These are phyloP conservation scores for Cyamopsis tetragonoloba DNA, from an alignment of 306 rosid species.

Conservation along the genomic window DNA sequence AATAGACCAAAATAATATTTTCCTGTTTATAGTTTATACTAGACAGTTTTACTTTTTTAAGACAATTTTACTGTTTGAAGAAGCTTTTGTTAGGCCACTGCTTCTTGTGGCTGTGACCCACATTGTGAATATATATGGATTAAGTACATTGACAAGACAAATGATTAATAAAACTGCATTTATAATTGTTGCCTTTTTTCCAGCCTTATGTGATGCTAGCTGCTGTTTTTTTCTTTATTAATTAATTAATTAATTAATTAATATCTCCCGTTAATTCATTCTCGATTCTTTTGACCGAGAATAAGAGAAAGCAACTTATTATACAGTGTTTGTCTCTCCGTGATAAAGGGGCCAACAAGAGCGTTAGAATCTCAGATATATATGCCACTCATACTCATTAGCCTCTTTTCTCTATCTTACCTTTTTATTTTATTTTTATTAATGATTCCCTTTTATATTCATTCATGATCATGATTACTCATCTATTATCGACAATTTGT, in stretches of 20 bases:
- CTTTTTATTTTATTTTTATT: too few relatives aligned
- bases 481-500: constrained; percentile 13
- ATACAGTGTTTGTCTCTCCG: neutral
- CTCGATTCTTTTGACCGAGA: constrained; percentile 18
- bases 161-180: constrained; percentile 19
- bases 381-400: neutral
- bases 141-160: constrained; percentile 27
- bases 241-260: too few relatives aligned
- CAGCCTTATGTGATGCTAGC: constrained; percentile 12
- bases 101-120: constrained; percentile 13
- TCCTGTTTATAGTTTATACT: too few relatives aligned
- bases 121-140: constrained; percentile 11
- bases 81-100: neutral
- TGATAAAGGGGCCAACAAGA: constrained; percentile 9
- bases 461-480: too few relatives aligned
- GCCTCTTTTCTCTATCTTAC: neutral
- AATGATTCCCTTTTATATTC: constrained; percentile 21
- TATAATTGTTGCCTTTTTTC: constrained; percentile 19
- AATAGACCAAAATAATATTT: too few relatives aligned
- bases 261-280: neutral
- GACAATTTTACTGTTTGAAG: neutral
- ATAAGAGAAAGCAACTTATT: constrained; percentile 15
- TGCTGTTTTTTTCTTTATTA: constrained; percentile 9
- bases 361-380: constrained; percentile 29
- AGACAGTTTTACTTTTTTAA: too few relatives aligned